Percentiles rank a stretch among this genome's conserved stretches.
Conservation (phyloP, 1,284 basidiomycete genomes). For the Trichosporon faecale region DNA sequence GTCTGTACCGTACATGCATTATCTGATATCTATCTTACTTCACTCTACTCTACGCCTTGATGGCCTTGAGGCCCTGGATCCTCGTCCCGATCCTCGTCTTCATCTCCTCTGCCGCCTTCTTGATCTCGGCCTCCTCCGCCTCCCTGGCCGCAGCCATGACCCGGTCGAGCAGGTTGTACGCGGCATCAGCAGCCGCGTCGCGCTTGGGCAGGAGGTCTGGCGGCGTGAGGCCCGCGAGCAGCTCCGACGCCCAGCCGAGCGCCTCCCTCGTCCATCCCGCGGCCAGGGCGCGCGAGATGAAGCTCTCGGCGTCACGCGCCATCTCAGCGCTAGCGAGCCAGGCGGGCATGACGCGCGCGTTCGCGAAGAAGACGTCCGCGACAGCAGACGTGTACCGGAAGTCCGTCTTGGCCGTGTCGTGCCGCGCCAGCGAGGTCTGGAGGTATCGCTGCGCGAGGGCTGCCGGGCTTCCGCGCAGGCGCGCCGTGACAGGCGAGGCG, state of each 20-base stretch:
- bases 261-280: constrained; percentile 78
- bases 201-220: constrained; percentile 60
- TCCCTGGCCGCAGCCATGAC: constrained; percentile 63
- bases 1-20: background rate
- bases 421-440: constrained; percentile 69
- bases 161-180: constrained; percentile 82
- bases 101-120: background rate
- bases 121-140: background rate
- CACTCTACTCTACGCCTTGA: background rate
- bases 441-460: constrained; percentile 87
- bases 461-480: constrained; percentile 75
- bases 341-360: constrained; percentile 59
- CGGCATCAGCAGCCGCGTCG: constrained; percentile 66
- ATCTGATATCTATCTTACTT: background rate
- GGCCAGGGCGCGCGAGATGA: constrained; percentile 54
- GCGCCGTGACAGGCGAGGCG: constrained; percentile 67
- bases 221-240: constrained; percentile 65
- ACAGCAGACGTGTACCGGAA: constrained; percentile 71
- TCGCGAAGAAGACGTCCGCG: constrained; percentile 70
- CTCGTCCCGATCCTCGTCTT: background rate
- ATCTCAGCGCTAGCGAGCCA: constrained; percentile 68
- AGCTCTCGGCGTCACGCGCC: constrained; percentile 37
- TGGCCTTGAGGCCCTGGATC: background rate
- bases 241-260: constrained; percentile 65
- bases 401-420: constrained; percentile 71